Evolutionary conservation across 2,329 filamentous ascomycete species (phyloP).

Genomic region (Neofusicoccum kwambonambiense): DNA sequence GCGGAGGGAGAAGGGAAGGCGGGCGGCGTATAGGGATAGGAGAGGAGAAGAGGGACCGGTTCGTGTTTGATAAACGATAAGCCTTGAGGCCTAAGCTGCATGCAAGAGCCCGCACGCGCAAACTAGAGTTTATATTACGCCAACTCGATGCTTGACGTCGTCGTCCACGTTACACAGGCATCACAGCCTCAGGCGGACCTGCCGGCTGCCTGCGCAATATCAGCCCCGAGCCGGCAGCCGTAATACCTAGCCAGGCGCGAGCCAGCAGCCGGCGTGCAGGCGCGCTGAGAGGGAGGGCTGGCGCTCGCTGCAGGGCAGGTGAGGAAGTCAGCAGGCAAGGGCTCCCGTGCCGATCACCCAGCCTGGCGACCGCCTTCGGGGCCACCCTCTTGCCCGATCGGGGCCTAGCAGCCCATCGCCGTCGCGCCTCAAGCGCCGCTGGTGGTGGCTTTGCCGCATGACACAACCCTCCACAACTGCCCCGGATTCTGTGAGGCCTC

Average conservation of each 20-base stretch:
- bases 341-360: neutral
- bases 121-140: neutral
- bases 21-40: neutral
- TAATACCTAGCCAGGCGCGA: neutral
- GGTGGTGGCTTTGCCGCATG: constrained; percentile 11
- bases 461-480: neutral
- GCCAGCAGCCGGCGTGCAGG: neutral
- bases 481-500: neutral
- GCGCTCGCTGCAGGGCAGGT: neutral
- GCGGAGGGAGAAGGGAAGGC: neutral
- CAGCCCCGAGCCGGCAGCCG: neutral
- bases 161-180: neutral
- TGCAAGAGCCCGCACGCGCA: constrained; percentile 1
- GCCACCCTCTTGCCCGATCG: neutral
- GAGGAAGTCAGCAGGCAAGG: constrained; percentile 5
- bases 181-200: neutral
- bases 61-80: constrained; percentile 15
- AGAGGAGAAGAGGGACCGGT: neutral
- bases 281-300: neutral
- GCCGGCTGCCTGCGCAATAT: neutral
- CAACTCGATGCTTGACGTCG: neutral
- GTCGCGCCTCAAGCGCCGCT: neutral
- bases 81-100: constrained; percentile 2
- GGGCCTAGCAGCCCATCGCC: neutral
- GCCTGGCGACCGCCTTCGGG: neutral